Conservation (phyloP, 495 filamentous ascomycete genomes). For the Aspergillus sclerotiicarbonarius region DNA sequence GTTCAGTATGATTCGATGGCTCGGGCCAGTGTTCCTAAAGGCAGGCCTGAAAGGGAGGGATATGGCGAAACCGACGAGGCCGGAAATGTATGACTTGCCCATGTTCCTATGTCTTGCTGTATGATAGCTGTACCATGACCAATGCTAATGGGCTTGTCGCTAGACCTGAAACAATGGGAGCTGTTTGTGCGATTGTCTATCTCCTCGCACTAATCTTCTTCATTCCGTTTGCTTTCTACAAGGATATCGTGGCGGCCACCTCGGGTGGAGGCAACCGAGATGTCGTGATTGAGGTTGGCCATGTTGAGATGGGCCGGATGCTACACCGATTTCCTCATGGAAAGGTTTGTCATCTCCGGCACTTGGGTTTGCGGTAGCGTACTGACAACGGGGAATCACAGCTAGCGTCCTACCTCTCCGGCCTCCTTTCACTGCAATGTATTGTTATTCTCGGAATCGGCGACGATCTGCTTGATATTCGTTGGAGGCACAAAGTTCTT, state of each 20-base stretch:
- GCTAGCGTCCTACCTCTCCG: conserved; percentile 94
- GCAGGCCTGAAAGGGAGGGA: conserved; percentile 90
- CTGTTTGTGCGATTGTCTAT: conserved; percentile 89
- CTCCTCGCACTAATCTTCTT: conserved; percentile 83
- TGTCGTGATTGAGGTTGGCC: conserved; percentile 62
- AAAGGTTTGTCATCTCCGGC: conserved; percentile 57
- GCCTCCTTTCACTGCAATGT: conserved; percentile 84
- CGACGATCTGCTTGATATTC: conserved; percentile 96
- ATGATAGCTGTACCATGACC: no score
- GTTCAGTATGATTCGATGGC: conserved; percentile 88
- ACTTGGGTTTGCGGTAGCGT: background rate
- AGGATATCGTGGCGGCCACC: conserved; percentile 94
- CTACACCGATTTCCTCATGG: conserved; percentile 91
- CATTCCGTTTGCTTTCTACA: conserved; percentile 96
- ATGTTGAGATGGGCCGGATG: conserved; percentile 73
- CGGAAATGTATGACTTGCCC: conserved; percentile 63
- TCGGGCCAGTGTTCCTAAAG: conserved; percentile 85
- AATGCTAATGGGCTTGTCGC: conserved; percentile 20
- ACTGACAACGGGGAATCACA: conserved; percentile 30
- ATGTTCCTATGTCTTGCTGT: no score
- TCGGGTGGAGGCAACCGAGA: conserved; percentile 91
- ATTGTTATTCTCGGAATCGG: conserved; percentile 88
- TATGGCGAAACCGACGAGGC: conserved; percentile 72
- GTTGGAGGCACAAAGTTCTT: conserved; percentile 97
- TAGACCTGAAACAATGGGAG: conserved; percentile 97